Evolutionary conservation across 116 monocot species (phyloP), one percentile per base, ranked within the genome.

Genomic region (Phalaenopsis hybrid): DNA sequence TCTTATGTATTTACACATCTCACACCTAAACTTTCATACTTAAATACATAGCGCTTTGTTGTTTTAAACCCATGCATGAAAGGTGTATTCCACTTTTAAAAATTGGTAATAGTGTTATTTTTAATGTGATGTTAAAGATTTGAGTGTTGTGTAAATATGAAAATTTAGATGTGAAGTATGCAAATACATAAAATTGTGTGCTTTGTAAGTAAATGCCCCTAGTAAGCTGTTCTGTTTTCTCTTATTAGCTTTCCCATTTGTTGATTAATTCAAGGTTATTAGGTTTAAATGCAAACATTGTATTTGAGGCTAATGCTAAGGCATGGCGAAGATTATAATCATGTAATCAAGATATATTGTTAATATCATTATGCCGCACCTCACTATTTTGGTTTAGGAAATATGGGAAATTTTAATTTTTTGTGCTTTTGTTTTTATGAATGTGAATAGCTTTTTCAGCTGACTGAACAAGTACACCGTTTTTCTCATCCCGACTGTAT

Each of bases 401-500:
- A 72, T 34, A 16, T 3, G 25, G 16, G 41, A 37, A 72, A 34
- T 2, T 72, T 72, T 16, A 20, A 46, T 46, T 20, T 5, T 45
- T 41, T 21, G 21, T 75, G 46, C n/a, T n/a, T 75, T 75, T 75
- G 6, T 75, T 75, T 72, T 45, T 8, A 46, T 75, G 75, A 46
- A n/a, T 75, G 75, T 44, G 21, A 46, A 72, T 15, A 13, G 72
- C 2, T 10, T 37, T 34, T 37, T 10, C 12, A 31, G 13, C 15
- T 31, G 72, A 31, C 37, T 72, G 20, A 15, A 72, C 12, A 72
- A 34, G 34, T 72, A 72, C 4, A 37, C 37, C 13, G 3, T 72
- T 37, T 15, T 80, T 55, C 78, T 58, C 73, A 73, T 76, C 25
- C 70, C 79, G 57, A 45, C 81, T 58, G 48, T 34, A 46, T 78